Conservation (phyloP, 169 alveolate species). For the Eimeria praecox region DNA sequence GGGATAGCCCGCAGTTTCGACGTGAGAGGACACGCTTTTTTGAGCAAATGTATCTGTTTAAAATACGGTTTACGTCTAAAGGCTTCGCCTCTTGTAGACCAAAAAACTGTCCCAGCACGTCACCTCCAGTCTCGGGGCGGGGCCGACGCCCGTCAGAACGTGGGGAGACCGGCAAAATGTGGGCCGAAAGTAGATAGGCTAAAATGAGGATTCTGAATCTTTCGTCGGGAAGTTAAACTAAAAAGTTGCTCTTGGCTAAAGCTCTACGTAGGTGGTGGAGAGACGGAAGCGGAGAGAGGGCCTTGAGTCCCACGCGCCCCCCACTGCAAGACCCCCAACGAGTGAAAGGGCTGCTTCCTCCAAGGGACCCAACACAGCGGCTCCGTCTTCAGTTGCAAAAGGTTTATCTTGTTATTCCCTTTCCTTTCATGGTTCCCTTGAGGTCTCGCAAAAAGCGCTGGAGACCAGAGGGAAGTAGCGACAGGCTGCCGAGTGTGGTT, state of each 20-base stretch:
- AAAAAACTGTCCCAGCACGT: background rate
- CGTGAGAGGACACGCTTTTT: background rate
- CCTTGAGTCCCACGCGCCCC: conserved; percentile 68
- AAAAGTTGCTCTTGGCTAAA: background rate
- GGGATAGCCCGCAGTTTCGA: background rate
- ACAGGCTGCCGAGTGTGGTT: conserved; percentile 54
- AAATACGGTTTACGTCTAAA: background rate
- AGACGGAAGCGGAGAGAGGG: conserved; percentile 62
- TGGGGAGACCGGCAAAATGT: background rate
- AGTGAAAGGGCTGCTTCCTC: conserved; percentile 35
- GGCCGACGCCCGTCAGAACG: conserved; percentile 25
- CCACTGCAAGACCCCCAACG: conserved; percentile 54
- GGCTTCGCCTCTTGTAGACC: background rate
- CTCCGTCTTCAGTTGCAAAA: background rate
- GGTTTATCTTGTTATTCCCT: conserved; percentile 21
- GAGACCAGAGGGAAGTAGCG: conserved; percentile 54
- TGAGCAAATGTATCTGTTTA: background rate
- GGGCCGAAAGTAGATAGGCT: background rate
- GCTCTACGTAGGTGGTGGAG: conserved; percentile 25
- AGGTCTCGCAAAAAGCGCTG: conserved; percentile 29
- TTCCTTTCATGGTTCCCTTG: conserved; percentile 22
- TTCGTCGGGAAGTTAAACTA: background rate
- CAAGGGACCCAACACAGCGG: conserved; percentile 17
- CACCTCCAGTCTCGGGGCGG: conserved; percentile 62
- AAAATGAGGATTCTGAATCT: background rate